Percentiles rank a stretch among this genome's conserved stretches.
Conservation (phyloP, 2,329 filamentous ascomycete genomes). For the Fusarium palustre region DNA sequence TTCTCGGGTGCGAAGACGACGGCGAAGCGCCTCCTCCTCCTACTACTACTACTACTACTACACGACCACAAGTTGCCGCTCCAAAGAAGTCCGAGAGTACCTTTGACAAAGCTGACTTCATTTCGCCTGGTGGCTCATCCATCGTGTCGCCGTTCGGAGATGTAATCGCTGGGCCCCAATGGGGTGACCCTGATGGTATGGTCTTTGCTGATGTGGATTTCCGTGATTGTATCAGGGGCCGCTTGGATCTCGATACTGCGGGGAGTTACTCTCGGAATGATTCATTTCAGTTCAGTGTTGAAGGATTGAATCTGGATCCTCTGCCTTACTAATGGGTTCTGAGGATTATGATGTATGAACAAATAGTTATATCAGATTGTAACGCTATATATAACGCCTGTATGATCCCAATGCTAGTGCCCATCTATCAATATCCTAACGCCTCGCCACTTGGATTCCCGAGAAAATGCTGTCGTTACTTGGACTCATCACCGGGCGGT, state of each 20-base stretch:
- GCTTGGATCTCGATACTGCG: conserved; percentile 84
- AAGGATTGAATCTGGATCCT: conserved; percentile 68
- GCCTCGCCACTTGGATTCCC: conserved; percentile 11
- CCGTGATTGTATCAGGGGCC: conserved; percentile 84
- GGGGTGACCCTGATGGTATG: conserved; percentile 79
- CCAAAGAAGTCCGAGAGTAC: neutral
- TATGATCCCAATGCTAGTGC: neutral
- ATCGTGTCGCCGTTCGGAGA: conserved; percentile 84
- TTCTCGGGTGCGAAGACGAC: conserved; percentile 53
- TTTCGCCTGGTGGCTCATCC: conserved; percentile 82
- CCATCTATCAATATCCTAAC: conserved; percentile 25
- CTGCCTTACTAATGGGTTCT: conserved; percentile 60
- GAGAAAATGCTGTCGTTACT: conserved; percentile 25
- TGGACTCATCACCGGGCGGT: conserved; percentile 40
- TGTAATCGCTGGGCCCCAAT: conserved; percentile 83
- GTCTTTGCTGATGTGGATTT: conserved; percentile 83
- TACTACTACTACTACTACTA: neutral
- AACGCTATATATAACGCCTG: conserved; percentile 25
- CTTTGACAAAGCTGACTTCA: conserved; percentile 57
- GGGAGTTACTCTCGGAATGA: conserved; percentile 86
- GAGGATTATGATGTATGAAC: neutral
- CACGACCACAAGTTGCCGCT: conserved; percentile 19
- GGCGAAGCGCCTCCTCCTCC: conserved; percentile 16
- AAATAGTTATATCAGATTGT: conserved; percentile 25
- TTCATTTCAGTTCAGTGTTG: conserved; percentile 70